Evolutionary conservation across 108 stramenopile species (phyloP), one percentile per base, ranked within the genome.

Genomic region (Discostella stelligeroides): DNA sequence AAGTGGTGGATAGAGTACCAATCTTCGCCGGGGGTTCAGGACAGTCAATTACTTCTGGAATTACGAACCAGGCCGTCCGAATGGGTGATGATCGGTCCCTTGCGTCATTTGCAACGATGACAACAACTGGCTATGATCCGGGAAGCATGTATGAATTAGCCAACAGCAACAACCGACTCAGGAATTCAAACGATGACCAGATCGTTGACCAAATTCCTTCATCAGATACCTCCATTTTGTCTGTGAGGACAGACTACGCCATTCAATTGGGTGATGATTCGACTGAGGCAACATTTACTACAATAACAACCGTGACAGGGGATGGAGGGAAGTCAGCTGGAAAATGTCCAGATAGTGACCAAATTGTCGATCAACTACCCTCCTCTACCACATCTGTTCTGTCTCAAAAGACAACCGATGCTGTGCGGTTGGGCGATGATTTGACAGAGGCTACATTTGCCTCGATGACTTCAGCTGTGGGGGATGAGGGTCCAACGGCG

Each of bases 11-110:
- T 60, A 68, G 55, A 12, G 54, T 78, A 61, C 76, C 76, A 10
- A 78, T 64, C 17, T 78, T 70, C 59, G 69, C 76, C 37, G 76
- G 76, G n/a, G 76, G 76, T 9, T 56, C 61, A 30, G 69, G 76
- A 29, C 50, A 62, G 25, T 70, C 76, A n/a, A 69, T 78, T 1
- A 48, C 43, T 23, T 78, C 76, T 18, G 76, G 76, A 17, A 59
- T 78, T 43, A 78, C 76, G 15, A 60, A 48, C 43, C 76, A 78
- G 49, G 76, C 76, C 9, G 64, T 78, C 4, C 63, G 65, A 23
- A 55, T 66, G 28, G 63, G 55, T 28, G 76, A 78, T 25, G 76
- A 78, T 60, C 64, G 76, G 27, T 78, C 76, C 15, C 18, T 70
- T 6, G 54, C 63, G 46, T 69, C 75, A 3, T 69, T 76, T 53